A percentile compares a stretch with the other conserved stretches of the same genome.
These are phyloP conservation scores for Penicillium vulpinum DNA, from an alignment of 2,329 filamentous ascomycete species.

Conservation along the genomic window DNA sequence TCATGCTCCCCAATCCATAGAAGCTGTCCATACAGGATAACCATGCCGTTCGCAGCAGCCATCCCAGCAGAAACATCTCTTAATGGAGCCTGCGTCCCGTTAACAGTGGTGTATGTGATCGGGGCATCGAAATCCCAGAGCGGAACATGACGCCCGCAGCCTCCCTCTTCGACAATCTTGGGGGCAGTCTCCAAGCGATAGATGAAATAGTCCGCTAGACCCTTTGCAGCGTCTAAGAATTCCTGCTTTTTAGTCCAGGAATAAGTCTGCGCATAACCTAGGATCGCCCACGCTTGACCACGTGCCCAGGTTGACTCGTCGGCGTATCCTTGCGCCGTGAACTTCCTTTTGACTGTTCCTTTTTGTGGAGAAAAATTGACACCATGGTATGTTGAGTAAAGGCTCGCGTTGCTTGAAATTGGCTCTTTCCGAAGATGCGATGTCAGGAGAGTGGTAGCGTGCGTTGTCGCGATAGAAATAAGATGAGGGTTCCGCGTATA, in stretches of 20 bases:
- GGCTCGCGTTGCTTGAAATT: neutral
- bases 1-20: neutral
- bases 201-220: slow-evolving; percentile 23
- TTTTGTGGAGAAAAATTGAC: slow-evolving; percentile 17
- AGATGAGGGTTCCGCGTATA: slow-evolving; percentile 23
- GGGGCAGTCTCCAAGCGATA: slow-evolving; percentile 11
- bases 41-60: slow-evolving; percentile 11
- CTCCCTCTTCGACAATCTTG: slow-evolving; percentile 11
- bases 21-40: slow-evolving; percentile 19
- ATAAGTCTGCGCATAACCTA: slow-evolving; percentile 43
- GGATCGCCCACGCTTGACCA: slow-evolving; percentile 29
- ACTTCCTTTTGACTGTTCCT: slow-evolving; percentile 15
- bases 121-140: slow-evolving; percentile 12
- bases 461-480: slow-evolving; percentile 26
- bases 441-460: slow-evolving; percentile 16
- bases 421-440: slow-evolving; percentile 14
- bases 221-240: slow-evolving; percentile 24
- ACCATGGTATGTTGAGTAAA: slow-evolving; percentile 23
- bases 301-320: slow-evolving; percentile 27
- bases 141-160: slow-evolving; percentile 3
- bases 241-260: slow-evolving; percentile 32
- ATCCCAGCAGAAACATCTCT: slow-evolving; percentile 9
- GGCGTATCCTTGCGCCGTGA: slow-evolving; percentile 26
- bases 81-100: slow-evolving; percentile 7
- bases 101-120: neutral